phyloP scores from a whole-genome alignment of 805 yeast species.

The Candida incommunis region DNA sequence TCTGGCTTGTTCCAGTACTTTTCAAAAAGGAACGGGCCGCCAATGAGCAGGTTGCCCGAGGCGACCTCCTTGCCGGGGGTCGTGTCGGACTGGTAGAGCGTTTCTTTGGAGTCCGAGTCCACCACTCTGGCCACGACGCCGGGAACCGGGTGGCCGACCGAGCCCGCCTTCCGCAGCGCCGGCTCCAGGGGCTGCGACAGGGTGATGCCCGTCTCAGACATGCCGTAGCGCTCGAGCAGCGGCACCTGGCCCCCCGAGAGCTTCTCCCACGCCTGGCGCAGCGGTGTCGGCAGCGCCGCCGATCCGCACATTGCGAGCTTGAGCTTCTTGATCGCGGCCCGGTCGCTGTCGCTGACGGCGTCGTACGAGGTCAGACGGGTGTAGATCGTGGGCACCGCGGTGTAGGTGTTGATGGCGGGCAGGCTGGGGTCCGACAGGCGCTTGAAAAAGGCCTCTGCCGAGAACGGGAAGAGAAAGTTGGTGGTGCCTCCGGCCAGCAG shows the following conservation, averaged over 20 bases:
- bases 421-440: conserved; percentile 11
- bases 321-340: conserved; percentile 9
- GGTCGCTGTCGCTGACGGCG: conserved; percentile 7
- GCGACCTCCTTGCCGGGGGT: conserved; percentile 32
- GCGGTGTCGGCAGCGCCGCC: conserved; percentile 21
- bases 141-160: conserved; percentile 30
- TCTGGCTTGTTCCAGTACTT: conserved; percentile 36
- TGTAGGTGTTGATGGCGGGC: conserved; percentile 18
- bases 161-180: conserved; percentile 13
- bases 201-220: conserved; percentile 25
- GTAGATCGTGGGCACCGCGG: conserved; percentile 24
- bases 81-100: background rate
- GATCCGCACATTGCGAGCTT: conserved; percentile 22
- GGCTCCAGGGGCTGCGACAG: conserved; percentile 18
- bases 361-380: conserved; percentile 13
- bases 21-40: conserved; percentile 41
- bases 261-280: conserved; percentile 17
- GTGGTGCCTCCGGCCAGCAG: conserved; percentile 19
- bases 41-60: conserved; percentile 39
- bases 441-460: conserved; percentile 12
- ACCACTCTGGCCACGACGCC: conserved; percentile 37
- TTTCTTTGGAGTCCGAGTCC: conserved; percentile 14
- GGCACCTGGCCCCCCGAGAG: conserved; percentile 17
- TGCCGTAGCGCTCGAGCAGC: conserved; percentile 21
- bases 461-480: conserved; percentile 19